Evolutionary conservation across 2,329 filamentous ascomycete genomes (phyloP).

Genomic region (Botrytis galanthina): DNA sequence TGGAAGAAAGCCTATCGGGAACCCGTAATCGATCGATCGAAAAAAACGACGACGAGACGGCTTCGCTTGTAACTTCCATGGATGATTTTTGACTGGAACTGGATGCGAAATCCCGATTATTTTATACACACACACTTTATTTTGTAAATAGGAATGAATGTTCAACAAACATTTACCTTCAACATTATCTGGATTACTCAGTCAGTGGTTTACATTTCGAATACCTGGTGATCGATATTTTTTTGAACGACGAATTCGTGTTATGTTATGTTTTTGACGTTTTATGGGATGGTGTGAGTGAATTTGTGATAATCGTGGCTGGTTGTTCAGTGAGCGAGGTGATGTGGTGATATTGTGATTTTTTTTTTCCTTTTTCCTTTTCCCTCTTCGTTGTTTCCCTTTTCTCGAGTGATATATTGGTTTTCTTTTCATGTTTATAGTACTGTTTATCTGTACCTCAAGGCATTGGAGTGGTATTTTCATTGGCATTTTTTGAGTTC

Average conservation of each 20-base stretch:
- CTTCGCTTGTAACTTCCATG: not conserved
- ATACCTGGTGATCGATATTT: not conserved
- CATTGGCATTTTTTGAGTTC: not conserved
- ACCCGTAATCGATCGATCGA: constrained; percentile 7
- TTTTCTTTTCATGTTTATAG: not conserved
- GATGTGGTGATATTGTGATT: not conserved
- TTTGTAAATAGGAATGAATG: constrained; percentile 12
- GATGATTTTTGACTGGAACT: not conserved
- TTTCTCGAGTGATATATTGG: not conserved
- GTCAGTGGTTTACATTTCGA: not conserved
- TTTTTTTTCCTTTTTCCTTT: not conserved
- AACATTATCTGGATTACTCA: not conserved
- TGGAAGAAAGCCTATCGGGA: constrained; percentile 17
- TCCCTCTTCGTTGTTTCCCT: not conserved
- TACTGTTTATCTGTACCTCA: not conserved
- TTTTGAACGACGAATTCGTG: not conserved
- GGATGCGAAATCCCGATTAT: constrained; percentile 10
- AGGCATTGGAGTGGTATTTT: not conserved
- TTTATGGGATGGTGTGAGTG: not conserved
- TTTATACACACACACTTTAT: constrained; percentile 12
- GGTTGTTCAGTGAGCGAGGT: not conserved
- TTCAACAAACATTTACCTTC: not conserved
- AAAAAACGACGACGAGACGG: constrained; percentile 6
- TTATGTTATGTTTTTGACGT: not conserved
- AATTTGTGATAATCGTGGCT: not conserved